A percentile compares a stretch with the other conserved stretches of the same genome.
phyloP scores from a whole-genome alignment of 73 alveolate species.

The Paraurostyla sp. region DNA sequence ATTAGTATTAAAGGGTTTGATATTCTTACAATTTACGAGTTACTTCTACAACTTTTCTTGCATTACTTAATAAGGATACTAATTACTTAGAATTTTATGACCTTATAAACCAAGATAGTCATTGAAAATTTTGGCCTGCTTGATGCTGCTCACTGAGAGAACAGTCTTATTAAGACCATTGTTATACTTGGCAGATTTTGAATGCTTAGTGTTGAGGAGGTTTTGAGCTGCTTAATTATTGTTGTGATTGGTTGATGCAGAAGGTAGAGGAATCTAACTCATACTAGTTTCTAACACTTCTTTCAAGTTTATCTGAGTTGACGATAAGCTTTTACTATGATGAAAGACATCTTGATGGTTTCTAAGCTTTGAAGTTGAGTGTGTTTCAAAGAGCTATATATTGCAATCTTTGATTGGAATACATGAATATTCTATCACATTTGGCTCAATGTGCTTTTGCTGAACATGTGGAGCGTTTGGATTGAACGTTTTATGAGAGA shows the following conservation, averaged over 20 bases:
- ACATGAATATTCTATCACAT: conserved; percentile 23
- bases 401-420: conserved; percentile 24
- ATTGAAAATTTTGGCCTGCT: too few species aligned
- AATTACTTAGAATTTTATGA: too few species aligned
- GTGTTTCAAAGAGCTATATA: not conserved
- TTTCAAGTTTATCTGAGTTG: not conserved
- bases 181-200: too few species aligned
- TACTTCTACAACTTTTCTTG: conserved; percentile 4
- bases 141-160: too few species aligned
- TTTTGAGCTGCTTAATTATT: too few species aligned
- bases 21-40: conserved; percentile 5
- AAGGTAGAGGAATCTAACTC: not conserved
- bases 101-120: too few species aligned
- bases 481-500: too few species aligned
- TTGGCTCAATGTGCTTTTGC: too few species aligned
- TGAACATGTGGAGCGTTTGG: not conserved
- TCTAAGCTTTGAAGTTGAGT: not conserved
- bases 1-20: not conserved
- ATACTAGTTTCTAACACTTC: conserved; percentile 5
- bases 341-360: not conserved
- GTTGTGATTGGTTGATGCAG: too few species aligned
- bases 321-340: not conserved
- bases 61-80: not conserved
- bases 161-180: too few species aligned
- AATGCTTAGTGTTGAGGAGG: too few species aligned